Evolutionary conservation across 768 basidiomycete species (phyloP).

Genomic region (Tylopilus rubrobrunneus): DNA sequence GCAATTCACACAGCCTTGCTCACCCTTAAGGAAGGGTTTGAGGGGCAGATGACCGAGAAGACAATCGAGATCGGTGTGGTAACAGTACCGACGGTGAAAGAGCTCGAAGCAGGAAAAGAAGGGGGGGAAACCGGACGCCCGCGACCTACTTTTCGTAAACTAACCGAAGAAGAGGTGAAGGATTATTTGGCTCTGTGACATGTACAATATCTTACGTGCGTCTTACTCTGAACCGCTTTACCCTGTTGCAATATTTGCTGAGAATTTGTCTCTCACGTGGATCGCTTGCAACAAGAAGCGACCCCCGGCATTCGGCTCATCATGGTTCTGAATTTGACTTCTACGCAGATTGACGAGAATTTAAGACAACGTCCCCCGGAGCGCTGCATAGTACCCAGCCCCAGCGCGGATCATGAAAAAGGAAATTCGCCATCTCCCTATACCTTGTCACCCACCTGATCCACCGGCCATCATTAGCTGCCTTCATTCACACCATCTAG

Average conservation of each 20-base stretch:
- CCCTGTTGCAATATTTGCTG: conserved; percentile 10
- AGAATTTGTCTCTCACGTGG: conserved; percentile 14
- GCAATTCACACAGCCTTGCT: conserved; percentile 98
- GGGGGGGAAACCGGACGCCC: conserved; percentile 65
- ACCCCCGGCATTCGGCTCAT: neutral
- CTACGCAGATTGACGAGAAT: conserved; percentile 6
- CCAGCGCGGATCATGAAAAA: conserved; percentile 28
- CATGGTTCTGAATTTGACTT: conserved; percentile 6
- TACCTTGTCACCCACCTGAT: conserved; percentile 25
- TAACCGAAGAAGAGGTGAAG: conserved; percentile 94
- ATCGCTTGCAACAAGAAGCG: conserved; percentile 1
- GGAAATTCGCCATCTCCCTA: conserved; percentile 14
- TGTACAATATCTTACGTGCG: conserved; percentile 32
- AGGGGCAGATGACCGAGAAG: conserved; percentile 99
- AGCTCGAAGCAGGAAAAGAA: conserved; percentile 59
- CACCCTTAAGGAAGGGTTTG: conserved; percentile 98
- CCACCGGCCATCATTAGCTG: conserved; percentile 22
- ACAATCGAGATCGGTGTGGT: conserved; percentile 99
- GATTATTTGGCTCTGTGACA: conserved; percentile 87
- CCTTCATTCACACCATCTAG: conserved; percentile 30
- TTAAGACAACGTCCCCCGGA: conserved; percentile 3
- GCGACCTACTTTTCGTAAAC: conserved; percentile 89
- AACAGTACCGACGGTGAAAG: conserved; percentile 73
- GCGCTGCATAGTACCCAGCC: conserved; percentile 7
- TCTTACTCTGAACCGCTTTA: conserved; percentile 20